Base-by-base conservation (phyloP, 352 stramenopile species). In the Phytopythium mirpurense region DNA sequence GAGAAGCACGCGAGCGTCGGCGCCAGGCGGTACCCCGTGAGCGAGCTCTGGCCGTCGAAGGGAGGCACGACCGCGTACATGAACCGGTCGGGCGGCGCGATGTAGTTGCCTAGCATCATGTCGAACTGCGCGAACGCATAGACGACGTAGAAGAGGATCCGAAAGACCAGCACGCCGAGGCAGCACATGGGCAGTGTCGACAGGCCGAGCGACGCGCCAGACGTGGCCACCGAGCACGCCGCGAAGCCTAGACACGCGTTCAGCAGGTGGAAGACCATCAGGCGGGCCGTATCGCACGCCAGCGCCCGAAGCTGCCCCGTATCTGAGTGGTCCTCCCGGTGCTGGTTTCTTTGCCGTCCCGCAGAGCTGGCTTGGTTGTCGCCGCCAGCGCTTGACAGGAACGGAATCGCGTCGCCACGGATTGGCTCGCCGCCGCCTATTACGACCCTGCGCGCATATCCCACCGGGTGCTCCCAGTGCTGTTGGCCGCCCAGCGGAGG, bases 101-200 rank as follows among this genome's bases (percentile, higher is more conserved):
- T 55, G 59, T 66, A 74, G 59, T 74, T 74, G 18, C 50, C 56
- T 19, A 74, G 52, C 52, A 72, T 71, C 26, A 86, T 80, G 47
- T 91, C 80, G 32, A 81, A 60, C 51, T 84, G 67, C 23, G 80
- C 78, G 34, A 86, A 62, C 12, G 65, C 70, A 29, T 71, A 67
- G 9, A 81, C 76, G 51, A 84, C 53, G 36, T 67, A 75, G 34
- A 87, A 60, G 23, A 91, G 60, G 8, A 80, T 54, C 34, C 78
- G 72, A 55, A 91, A 86, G 31, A 88, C 54, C 14, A 85, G 55
- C 38, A 91, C 56, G 12, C 80, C 80, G 18, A 89, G 54, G 56
- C 80, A 91, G 53, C 78, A 88, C 29, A 87, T 46, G 1, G 80
- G 75, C 6, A 91, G 55, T 23, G 87, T 51, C 14, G 71, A 75